phyloP scores from a whole-genome alignment of 352 stramenopile species.

The Phytopythium cucurbitacearum region DNA sequence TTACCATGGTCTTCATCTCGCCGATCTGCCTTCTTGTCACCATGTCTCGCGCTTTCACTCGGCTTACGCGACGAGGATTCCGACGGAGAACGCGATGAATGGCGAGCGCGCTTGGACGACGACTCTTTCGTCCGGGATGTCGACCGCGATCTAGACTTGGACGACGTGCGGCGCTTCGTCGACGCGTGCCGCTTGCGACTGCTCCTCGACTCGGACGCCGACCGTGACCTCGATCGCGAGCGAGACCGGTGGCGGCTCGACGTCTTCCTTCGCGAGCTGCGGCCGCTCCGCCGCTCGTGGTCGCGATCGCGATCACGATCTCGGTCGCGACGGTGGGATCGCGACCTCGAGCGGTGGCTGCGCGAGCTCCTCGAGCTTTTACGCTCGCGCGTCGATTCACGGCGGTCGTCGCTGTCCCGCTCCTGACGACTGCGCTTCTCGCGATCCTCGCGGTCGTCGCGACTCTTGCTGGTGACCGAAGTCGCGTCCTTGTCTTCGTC shows the following conservation, averaged over 20 bases:
- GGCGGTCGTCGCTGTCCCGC: not conserved
- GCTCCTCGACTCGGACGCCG: conserved; percentile 16
- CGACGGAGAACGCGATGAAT: conserved; percentile 18
- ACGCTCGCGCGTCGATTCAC: too few relatives aligned
- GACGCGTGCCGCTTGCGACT: conserved; percentile 8
- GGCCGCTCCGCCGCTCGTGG: conserved; percentile 24
- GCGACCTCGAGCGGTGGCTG: too few relatives aligned
- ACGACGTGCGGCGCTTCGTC: conserved; percentile 8
- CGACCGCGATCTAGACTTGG: conserved; percentile 25
- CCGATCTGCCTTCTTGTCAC: conserved; percentile 7
- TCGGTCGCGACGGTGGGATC: not conserved
- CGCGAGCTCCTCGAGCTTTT: too few relatives aligned
- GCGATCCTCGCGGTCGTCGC: not conserved
- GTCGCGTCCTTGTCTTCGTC: conserved; percentile 17
- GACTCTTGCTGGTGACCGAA: conserved; percentile 1
- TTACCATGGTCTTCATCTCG: not conserved
- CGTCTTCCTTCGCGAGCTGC: conserved; percentile 24
- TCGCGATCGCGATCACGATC: conserved; percentile 14
- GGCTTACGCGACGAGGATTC: conserved; percentile 13
- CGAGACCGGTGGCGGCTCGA: conserved; percentile 27
- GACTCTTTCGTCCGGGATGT: conserved; percentile 10
- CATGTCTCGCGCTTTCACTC: conserved; percentile 8
- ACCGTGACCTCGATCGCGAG: conserved; percentile 37
- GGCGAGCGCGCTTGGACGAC: conserved; percentile 20
- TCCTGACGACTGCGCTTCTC: conserved; percentile 7